Conservation (phyloP, 2,329 filamentous ascomycete genomes). For the Ascochyta viciae-villosae region DNA sequence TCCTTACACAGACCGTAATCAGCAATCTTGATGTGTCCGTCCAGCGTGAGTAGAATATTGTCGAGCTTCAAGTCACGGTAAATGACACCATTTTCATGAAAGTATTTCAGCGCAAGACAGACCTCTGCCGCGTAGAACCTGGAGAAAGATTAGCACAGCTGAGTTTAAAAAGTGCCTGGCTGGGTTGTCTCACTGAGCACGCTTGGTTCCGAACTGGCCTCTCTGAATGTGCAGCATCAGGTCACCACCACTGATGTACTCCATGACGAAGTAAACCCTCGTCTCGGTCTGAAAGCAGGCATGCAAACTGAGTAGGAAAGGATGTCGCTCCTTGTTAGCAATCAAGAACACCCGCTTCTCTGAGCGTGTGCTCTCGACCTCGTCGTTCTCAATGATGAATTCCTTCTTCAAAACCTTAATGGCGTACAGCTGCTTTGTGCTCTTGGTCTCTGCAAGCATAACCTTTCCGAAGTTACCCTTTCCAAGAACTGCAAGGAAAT, state of each 20-base stretch:
- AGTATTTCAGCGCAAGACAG: slow-evolving; percentile 96
- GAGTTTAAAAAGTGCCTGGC: background rate
- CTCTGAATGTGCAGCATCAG: slow-evolving; percentile 99
- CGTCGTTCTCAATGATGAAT: slow-evolving; percentile 99
- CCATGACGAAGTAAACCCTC: slow-evolving; percentile 98
- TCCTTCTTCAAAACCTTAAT: slow-evolving; percentile 99
- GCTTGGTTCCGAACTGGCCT: slow-evolving; percentile 92
- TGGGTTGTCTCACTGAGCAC: slow-evolving; percentile 77
- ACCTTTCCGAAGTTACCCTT: slow-evolving; percentile 99
- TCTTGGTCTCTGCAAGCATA: slow-evolving; percentile 98
- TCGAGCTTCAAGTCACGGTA: slow-evolving; percentile 84
- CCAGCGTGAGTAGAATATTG: slow-evolving; percentile 91
- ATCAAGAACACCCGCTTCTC: slow-evolving; percentile 98
- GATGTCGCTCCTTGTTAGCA: slow-evolving; percentile 95
- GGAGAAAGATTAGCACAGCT: slow-evolving; percentile 22
- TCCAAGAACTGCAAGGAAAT: slow-evolving; percentile 95
- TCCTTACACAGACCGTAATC: slow-evolving; percentile 99
- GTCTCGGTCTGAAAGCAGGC: slow-evolving; percentile 99
- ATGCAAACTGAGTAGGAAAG: slow-evolving; percentile 92
- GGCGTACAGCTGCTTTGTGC: slow-evolving; percentile 87
- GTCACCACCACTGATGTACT: slow-evolving; percentile 98
- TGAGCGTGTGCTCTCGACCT: slow-evolving; percentile 96
- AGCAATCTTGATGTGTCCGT: slow-evolving; percentile 97
- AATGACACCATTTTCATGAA: slow-evolving; percentile 99
- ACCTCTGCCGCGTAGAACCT: slow-evolving; percentile 98